These are phyloP conservation scores for Cystoderma amianthinum DNA, from an alignment of 768 basidiomycete genomes.

Conservation along the genomic window DNA sequence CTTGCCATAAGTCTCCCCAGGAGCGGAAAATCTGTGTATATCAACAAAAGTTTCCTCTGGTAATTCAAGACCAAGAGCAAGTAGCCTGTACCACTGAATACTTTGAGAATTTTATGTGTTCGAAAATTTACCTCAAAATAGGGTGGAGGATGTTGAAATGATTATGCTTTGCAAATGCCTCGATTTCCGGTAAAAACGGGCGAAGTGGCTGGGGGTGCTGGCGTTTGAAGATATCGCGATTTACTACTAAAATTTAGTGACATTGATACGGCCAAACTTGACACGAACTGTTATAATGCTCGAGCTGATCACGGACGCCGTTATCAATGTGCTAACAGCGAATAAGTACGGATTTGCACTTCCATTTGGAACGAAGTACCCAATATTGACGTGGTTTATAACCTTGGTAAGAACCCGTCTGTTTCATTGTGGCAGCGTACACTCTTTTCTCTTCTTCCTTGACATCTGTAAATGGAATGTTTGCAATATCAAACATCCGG, in stretches of 20 bases:
- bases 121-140: conserved; percentile 19
- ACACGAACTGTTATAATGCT: conserved; percentile 31
- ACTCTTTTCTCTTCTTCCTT: conserved; percentile 31
- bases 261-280: not conserved
- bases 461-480: conserved; percentile 34
- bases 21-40: conserved; percentile 21
- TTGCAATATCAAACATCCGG: conserved; percentile 41
- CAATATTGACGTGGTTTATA: conserved; percentile 40
- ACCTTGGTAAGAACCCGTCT: conserved; percentile 24
- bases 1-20: conserved; percentile 11
- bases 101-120: not conserved
- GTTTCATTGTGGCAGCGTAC: conserved; percentile 26
- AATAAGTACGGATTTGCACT: too few species aligned
- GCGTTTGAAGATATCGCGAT: conserved; percentile 17
- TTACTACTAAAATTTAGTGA: too few species aligned
- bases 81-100: conserved; percentile 8
- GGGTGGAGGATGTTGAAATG: conserved; percentile 24
- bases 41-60: conserved; percentile 31
- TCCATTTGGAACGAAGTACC: conserved; percentile 15
- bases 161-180: conserved; percentile 22
- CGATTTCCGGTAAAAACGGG: conserved; percentile 22
- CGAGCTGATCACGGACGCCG: conserved; percentile 32
- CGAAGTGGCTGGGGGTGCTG: conserved; percentile 22
- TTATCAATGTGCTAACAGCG: conserved; percentile 25
- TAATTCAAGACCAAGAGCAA: conserved; percentile 32